Conservation (phyloP, 1,284 basidiomycete species). For the Malassezia vespertilionis region DNA sequence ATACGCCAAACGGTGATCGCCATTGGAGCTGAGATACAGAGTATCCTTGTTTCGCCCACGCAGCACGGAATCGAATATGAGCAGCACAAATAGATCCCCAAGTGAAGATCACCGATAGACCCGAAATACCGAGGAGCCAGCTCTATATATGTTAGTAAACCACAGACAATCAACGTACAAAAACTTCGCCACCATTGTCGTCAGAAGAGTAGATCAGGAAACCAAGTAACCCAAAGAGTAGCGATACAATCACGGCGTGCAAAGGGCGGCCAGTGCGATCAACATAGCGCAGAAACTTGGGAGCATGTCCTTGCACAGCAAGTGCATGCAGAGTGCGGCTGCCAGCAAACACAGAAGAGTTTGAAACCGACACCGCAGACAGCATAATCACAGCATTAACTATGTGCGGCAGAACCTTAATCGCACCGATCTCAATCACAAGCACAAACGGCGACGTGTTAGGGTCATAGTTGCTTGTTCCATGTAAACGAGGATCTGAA, state of each 20-base stretch:
- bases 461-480: constrained; percentile 38
- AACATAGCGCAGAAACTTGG: constrained; percentile 49
- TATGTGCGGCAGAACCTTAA: constrained; percentile 50
- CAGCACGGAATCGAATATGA: constrained; percentile 47
- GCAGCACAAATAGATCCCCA: constrained; percentile 39
- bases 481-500: constrained; percentile 22
- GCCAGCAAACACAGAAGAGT: constrained; percentile 48
- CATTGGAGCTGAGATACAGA: constrained; percentile 51
- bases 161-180: constrained; percentile 21
- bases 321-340: constrained; percentile 48
- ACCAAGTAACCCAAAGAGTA: constrained; percentile 36
- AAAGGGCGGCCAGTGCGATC: constrained; percentile 53
- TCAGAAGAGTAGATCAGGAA: constrained; percentile 32
- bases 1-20: constrained; percentile 50
- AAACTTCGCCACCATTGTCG: background rate
- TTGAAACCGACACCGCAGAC: constrained; percentile 49
- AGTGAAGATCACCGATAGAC: constrained; percentile 53
- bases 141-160: constrained; percentile 46
- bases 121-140: constrained; percentile 53
- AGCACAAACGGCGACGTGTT: constrained; percentile 52
- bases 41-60: constrained; percentile 51
- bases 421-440: constrained; percentile 48
- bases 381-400: constrained; percentile 51
- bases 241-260: constrained; percentile 45
- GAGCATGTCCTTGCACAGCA: constrained; percentile 49